Percentiles rank a stretch among this genome's conserved stretches.
These are phyloP conservation scores for Ulvella scutata DNA, from an alignment of 139 green algal genomes.

Conservation along the genomic window DNA sequence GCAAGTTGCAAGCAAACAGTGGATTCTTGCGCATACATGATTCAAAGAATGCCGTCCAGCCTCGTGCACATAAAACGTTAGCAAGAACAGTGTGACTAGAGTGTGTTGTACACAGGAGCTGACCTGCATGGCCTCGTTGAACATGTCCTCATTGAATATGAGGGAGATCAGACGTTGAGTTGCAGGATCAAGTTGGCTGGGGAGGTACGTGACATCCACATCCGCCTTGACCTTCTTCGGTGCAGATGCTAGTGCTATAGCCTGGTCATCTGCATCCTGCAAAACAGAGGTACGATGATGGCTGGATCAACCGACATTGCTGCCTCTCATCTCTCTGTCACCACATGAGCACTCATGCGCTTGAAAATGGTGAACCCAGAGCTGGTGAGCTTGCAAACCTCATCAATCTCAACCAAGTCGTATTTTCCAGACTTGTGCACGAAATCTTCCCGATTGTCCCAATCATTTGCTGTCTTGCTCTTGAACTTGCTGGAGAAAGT, in stretches of 20 bases:
- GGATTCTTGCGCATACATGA: no score
- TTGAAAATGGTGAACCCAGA: no score
- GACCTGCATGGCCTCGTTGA: constrained; percentile 6
- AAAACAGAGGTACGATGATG: no score
- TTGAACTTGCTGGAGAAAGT: constrained; percentile 16
- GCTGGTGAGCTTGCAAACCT: no score
- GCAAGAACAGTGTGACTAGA: no score
- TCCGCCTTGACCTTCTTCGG: neutral
- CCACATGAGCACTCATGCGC: no score
- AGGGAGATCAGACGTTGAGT: constrained; percentile 19
- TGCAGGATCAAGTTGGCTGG: constrained; percentile 5
- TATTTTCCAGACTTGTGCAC: constrained; percentile 6
- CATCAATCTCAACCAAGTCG: constrained; percentile 5
- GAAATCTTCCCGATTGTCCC: constrained; percentile 7
- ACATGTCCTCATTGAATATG: constrained; percentile 29
- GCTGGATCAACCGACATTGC: no score
- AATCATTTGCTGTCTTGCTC: constrained; percentile 7
- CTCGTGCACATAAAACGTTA: no score
- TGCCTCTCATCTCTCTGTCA: no score
- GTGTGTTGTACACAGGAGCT: no score
- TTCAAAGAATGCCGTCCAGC: no score
- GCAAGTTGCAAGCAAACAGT: no score
- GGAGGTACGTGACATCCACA: neutral
- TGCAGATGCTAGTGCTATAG: neutral
- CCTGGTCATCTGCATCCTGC: neutral